Percentiles rank a stretch among this genome's conserved stretches.
phyloP scores from a whole-genome alignment of 306 rosid species.

The Arachis stenosperma region DNA sequence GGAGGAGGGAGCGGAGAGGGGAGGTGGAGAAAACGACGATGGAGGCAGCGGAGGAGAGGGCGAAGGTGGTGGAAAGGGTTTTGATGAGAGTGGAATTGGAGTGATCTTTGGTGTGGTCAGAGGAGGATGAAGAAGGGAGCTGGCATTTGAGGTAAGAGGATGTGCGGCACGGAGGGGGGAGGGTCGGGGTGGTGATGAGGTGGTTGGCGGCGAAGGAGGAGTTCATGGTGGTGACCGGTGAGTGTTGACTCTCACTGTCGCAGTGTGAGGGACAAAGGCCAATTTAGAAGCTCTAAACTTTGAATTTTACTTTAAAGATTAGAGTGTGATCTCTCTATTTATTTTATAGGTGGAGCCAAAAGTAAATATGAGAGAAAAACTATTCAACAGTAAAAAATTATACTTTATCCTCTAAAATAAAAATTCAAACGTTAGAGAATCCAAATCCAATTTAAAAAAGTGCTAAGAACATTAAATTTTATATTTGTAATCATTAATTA shows the following conservation, averaged over 20 bases:
- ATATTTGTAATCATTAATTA: too few species aligned
- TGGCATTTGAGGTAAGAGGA: slow-evolving; percentile 40
- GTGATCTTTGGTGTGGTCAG: slow-evolving; percentile 40
- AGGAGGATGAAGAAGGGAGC: not conserved
- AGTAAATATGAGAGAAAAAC: too few species aligned
- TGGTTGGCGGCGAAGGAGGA: slow-evolving; percentile 53
- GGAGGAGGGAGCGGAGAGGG: slow-evolving; percentile 7
- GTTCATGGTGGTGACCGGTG: slow-evolving; percentile 26
- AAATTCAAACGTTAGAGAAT: too few species aligned
- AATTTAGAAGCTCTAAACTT: too few species aligned
- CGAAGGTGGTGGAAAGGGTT: slow-evolving; percentile 52
- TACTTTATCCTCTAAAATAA: too few species aligned
- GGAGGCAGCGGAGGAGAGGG: slow-evolving; percentile 55
- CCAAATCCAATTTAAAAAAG: too few species aligned
- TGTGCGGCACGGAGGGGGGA: slow-evolving; percentile 38
- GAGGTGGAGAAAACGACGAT: slow-evolving; percentile 39
- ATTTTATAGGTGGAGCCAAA: too few species aligned
- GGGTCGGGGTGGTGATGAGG: slow-evolving; percentile 16
- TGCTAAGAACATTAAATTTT: too few species aligned
- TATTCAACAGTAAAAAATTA: too few species aligned
- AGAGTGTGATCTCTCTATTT: too few species aligned
- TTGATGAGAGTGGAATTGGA: slow-evolving; percentile 36
- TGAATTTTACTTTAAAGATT: too few species aligned
- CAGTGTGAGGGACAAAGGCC: not conserved
- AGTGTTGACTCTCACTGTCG: not conserved